Conservation (phyloP, 345 rosid genomes). For the Hypericum androsaemum region DNA sequence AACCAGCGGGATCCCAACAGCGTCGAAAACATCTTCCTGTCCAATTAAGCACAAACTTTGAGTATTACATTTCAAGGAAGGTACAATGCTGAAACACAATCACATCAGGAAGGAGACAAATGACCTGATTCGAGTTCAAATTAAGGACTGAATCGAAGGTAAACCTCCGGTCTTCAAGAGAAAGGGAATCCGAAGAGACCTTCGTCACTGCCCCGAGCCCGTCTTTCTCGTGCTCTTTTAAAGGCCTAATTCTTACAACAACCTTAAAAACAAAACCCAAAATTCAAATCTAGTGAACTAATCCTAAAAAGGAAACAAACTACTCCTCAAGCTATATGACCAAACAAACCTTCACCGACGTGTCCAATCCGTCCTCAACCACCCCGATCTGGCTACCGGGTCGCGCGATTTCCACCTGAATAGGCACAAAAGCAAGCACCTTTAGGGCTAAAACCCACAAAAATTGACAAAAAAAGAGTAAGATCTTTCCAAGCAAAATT, state of each 20-base stretch:
- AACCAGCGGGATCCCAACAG: slow-evolving; percentile 74
- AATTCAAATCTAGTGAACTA: slow-evolving; percentile 1
- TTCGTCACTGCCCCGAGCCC: slow-evolving; percentile 37
- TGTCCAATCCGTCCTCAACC: slow-evolving; percentile 30
- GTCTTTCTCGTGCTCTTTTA: slow-evolving; percentile 28
- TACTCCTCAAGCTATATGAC: not conserved
- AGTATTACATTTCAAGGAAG: no score
- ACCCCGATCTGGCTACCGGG: slow-evolving; percentile 20
- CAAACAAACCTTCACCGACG: slow-evolving; percentile 57
- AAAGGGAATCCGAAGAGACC: slow-evolving; percentile 48
- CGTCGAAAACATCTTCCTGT: slow-evolving; percentile 73
- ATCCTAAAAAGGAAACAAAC: not conserved
- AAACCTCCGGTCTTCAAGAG: slow-evolving; percentile 52
- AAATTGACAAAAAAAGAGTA: not conserved
- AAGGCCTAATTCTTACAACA: slow-evolving; percentile 70
- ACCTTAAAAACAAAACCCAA: slow-evolving; percentile 33
- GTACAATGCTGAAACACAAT: not conserved
- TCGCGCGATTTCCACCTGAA: slow-evolving; percentile 18
- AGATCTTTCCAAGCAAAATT: not conserved
- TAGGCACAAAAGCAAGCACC: not conserved
- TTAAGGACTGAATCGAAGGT: slow-evolving; percentile 75
- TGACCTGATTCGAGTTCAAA: slow-evolving; percentile 69
- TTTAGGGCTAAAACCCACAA: not conserved
- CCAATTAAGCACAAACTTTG: slow-evolving; percentile 7
- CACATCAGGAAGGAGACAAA: not conserved